Base-by-base conservation (phyloP, 2,329 filamentous ascomycete species). In the Drechslerella coelobrocha region DNA sequence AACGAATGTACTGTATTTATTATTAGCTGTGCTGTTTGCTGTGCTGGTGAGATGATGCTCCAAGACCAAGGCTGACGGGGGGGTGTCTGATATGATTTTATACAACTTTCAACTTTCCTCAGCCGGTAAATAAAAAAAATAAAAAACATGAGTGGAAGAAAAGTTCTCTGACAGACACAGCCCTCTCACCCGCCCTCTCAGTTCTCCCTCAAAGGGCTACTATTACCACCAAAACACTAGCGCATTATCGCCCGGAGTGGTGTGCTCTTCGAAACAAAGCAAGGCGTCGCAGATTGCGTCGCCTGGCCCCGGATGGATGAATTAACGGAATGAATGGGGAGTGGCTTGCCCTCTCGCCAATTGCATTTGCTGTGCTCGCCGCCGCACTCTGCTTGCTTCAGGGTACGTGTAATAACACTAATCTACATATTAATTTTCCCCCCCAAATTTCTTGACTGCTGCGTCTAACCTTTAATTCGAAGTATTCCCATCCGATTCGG, bases 201-300 rank as follows among this genome's bases (percentile, higher is more conserved):
- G 41, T 19, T n/a, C n/a, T n/a, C n/a, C n/a, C n/a, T n/a, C n/a
- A n/a, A 45, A n/a, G 41, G 41, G 41, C 17, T 21, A 3, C 9
- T 23, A 45, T 10, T 5, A 3, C 41, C 41, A 45, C 61, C 63
- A 61, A 68, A 68, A 61, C 63, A 61, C 27, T 39, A 45, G 41
- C 55, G 51, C 59, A 39, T 47, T 52, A 47, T 27, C 37, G 34
- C 29, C 43, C 41, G 26, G 51, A 23, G 21, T 41, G 41, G 56
- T 61, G 63, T 55, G 51, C 56, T 34, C 48, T 69, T 62, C 65
- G 65, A 69, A 69, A 69, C 65, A 69, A 61, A 61, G 65, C 65
- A 56, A 61, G 56, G 56, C 50, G 65, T 69, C 65, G 56, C 65
- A 69, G 65, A 57, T 62, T 47, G 52, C 61, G 45, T 57, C 31